A percentile compares a stretch with the other conserved stretches of the same genome.
Evolutionary conservation across 345 rosid genomes (phyloP).

Genomic region (Physaria fendleri): DNA sequence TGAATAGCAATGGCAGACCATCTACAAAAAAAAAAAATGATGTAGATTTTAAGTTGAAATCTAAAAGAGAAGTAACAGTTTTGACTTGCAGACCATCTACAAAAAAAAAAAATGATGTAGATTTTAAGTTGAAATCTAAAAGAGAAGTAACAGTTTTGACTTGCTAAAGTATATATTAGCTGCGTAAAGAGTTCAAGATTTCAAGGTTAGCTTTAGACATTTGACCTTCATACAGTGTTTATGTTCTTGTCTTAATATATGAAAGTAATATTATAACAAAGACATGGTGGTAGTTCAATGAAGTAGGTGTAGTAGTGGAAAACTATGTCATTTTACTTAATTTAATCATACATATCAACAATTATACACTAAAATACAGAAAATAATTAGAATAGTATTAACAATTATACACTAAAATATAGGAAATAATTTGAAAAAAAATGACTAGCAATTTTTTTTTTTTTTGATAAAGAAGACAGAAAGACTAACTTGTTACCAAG

Average conservation of each 20-base stretch:
- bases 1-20: conserved; percentile 71
- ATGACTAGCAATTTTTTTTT: too few relatives aligned
- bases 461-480: background rate
- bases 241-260: conserved; percentile 17
- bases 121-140: background rate
- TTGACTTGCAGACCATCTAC: too few relatives aligned
- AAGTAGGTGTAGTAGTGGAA: conserved; percentile 34
- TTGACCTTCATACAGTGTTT: conserved; percentile 24
- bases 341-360: background rate
- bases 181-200: conserved; percentile 12
- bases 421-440: too few relatives aligned
- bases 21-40: conserved; percentile 15
- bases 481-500: conserved; percentile 34
- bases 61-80: background rate
- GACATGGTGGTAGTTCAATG: conserved; percentile 26
- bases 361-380: background rate
- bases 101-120: background rate
- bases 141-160: background rate
- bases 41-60: background rate
- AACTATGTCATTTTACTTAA: conserved; percentile 15
- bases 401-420: background rate
- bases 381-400: background rate
- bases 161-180: conserved; percentile 3
- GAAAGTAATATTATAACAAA: conserved; percentile 9
- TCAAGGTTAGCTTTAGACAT: conserved; percentile 14